Conservation (phyloP, 2,329 filamentous ascomycete genomes). For the Esteya vermicola region DNA sequence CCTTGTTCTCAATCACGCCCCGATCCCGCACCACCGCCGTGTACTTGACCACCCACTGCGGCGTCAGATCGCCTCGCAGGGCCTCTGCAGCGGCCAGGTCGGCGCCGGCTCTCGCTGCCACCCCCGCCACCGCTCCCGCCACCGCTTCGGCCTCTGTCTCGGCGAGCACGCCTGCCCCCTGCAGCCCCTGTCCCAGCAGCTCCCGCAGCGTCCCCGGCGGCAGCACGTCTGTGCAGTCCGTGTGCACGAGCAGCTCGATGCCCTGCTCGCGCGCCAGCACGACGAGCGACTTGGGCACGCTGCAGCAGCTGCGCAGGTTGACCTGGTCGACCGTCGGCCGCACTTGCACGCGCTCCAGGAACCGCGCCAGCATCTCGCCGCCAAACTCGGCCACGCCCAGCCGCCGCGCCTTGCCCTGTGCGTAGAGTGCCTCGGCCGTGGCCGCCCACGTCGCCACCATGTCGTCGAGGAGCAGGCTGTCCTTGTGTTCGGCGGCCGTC, state of each 20-base stretch:
- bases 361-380: slow-evolving; percentile 62
- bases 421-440: slow-evolving; percentile 54
- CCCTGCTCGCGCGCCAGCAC: slow-evolving; percentile 68
- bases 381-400: slow-evolving; percentile 89
- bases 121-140: slow-evolving; percentile 6
- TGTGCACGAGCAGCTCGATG: slow-evolving; percentile 85
- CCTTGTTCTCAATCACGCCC: slow-evolving; percentile 96
- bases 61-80: slow-evolving; percentile 62
- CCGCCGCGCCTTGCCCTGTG: slow-evolving; percentile 54
- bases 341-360: slow-evolving; percentile 57
- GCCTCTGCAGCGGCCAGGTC: too few relatives aligned
- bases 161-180: slow-evolving; percentile 64
- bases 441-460: slow-evolving; percentile 52
- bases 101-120: slow-evolving; percentile 14
- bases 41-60: slow-evolving; percentile 95
- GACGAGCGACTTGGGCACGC: slow-evolving; percentile 77
- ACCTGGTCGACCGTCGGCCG: slow-evolving; percentile 85
- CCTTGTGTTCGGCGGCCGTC: slow-evolving; percentile 47
- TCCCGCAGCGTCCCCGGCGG: slow-evolving; percentile 75
- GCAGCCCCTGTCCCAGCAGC: slow-evolving; percentile 57
- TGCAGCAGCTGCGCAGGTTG: slow-evolving; percentile 91
- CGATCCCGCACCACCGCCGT: slow-evolving; percentile 88
- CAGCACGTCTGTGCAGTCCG: slow-evolving; percentile 84
- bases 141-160: slow-evolving; percentile 13
- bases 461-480: too few relatives aligned